phyloP scores from a whole-genome alignment of 106 monocot species.

The Phalaenopsis aphrodite region DNA sequence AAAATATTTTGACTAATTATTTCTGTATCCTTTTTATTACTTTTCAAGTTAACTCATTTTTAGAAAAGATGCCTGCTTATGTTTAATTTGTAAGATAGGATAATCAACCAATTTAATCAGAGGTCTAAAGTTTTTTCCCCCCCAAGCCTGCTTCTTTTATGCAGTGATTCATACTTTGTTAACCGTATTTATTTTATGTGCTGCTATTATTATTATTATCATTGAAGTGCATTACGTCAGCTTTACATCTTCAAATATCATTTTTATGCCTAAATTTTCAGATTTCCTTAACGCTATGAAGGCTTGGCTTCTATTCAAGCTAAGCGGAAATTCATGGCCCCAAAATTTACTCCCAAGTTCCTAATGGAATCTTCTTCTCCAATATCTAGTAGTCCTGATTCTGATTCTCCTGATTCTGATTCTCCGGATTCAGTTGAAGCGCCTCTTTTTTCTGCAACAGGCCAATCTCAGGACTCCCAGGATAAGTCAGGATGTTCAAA shows the following conservation, averaged over 20 bases:
- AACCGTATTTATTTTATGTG: background rate
- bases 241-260: background rate
- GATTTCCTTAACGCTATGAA: constrained; percentile 43
- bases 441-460: constrained; percentile 14
- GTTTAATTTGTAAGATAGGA: background rate
- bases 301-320: constrained; percentile 91
- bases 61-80: background rate
- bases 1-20: constrained; percentile 89
- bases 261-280: background rate
- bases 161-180: background rate
- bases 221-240: background rate
- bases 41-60: background rate
- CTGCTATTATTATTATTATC: background rate
- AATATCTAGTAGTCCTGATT: constrained; percentile 13
- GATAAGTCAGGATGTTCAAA: constrained; percentile 10
- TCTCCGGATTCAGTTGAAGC: constrained; percentile 26
- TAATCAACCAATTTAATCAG: background rate
- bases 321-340: constrained; percentile 87
- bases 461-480: constrained; percentile 8
- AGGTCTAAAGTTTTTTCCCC: background rate
- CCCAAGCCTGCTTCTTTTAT: background rate
- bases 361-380: constrained; percentile 19
- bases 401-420: constrained; percentile 30
- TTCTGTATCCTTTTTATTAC: constrained; percentile 73
- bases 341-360: constrained; percentile 38